Evolutionary conservation across 192 early-diverging fungal species (phyloP).

Genomic region (Podila minutissima): DNA sequence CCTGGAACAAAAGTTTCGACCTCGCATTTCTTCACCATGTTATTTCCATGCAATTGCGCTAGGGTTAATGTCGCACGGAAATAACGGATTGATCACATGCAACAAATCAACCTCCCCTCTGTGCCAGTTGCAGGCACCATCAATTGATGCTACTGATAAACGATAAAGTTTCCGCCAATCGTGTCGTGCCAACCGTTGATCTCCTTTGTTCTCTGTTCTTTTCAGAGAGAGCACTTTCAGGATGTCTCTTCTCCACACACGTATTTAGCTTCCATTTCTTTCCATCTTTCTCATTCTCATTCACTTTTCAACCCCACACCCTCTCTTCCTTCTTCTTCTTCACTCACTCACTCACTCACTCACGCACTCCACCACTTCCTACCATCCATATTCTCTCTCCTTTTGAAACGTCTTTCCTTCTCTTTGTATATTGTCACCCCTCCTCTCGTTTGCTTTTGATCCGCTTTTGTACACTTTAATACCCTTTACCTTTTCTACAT

Average conservation of each 20-base stretch:
- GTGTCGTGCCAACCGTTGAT: not conserved
- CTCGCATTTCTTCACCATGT: too few species aligned
- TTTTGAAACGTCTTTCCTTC: not conserved
- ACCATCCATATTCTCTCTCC: not conserved
- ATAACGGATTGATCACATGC: too few species aligned
- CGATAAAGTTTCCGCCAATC: not conserved
- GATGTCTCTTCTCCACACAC: constrained; percentile 1
- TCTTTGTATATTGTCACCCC: not conserved
- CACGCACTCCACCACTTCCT: not conserved
- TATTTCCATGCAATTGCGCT: too few species aligned
- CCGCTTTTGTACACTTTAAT: constrained; percentile 3
- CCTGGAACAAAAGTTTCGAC: too few species aligned
- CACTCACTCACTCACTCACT: not conserved
- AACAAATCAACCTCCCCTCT: too few species aligned
- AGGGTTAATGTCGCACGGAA: too few species aligned
- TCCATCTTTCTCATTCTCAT: not conserved
- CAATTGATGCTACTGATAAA: not conserved
- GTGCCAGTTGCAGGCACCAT: too few species aligned
- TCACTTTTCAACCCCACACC: constrained; percentile 6
- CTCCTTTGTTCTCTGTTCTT: too few species aligned
- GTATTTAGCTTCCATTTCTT: not conserved
- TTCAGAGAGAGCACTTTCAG: too few species aligned
- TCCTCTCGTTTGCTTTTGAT: not conserved
- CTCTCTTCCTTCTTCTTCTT: not conserved
- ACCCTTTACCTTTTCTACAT: not conserved